Percentiles rank a stretch among this genome's conserved stretches.
Conservation (phyloP, 2,329 filamentous ascomycete species). For the Furcasterigmium furcatum region DNA sequence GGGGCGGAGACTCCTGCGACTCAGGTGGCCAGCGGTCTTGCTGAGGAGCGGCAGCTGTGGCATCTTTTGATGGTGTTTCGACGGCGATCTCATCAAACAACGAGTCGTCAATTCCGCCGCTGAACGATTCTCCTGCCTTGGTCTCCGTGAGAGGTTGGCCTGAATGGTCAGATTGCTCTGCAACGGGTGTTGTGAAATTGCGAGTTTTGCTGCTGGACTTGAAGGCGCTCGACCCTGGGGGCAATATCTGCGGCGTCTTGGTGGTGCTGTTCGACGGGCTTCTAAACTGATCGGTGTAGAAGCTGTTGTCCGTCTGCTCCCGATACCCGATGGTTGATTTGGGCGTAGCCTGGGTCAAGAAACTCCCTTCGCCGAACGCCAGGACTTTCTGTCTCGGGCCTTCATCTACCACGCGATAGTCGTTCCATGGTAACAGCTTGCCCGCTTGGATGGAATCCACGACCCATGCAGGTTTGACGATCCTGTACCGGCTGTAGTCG, state of each 20-base stretch:
- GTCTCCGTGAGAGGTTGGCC: not conserved
- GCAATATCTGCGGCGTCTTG: too few species aligned
- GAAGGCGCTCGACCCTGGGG: too few species aligned
- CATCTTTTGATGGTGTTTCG: not conserved
- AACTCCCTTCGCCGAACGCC: constrained; percentile 56
- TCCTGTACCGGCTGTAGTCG: constrained; percentile 82
- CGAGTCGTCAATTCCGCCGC: not conserved
- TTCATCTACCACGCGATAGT: constrained; percentile 82
- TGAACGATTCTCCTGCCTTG: not conserved
- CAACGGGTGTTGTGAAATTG: too few species aligned
- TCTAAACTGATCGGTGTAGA: constrained; percentile 72
- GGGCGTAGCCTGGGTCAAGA: constrained; percentile 64
- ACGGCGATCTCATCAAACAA: not conserved
- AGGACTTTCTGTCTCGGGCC: constrained; percentile 79
- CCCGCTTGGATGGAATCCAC: constrained; percentile 84
- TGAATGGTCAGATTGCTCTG: not conserved
- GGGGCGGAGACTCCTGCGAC: not conserved
- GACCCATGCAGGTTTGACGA: constrained; percentile 94
- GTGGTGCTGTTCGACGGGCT: too few species aligned
- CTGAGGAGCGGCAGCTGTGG: not conserved
- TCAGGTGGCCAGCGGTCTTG: not conserved
- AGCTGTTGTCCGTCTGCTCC: constrained; percentile 78
- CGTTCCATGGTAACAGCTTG: constrained; percentile 78
- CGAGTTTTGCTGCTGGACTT: too few species aligned
- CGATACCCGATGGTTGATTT: constrained; percentile 62